Evolutionary conservation across 2,329 filamentous ascomycete species (phyloP).

Genomic region (Pseudocercospora pini-densiflorae): DNA sequence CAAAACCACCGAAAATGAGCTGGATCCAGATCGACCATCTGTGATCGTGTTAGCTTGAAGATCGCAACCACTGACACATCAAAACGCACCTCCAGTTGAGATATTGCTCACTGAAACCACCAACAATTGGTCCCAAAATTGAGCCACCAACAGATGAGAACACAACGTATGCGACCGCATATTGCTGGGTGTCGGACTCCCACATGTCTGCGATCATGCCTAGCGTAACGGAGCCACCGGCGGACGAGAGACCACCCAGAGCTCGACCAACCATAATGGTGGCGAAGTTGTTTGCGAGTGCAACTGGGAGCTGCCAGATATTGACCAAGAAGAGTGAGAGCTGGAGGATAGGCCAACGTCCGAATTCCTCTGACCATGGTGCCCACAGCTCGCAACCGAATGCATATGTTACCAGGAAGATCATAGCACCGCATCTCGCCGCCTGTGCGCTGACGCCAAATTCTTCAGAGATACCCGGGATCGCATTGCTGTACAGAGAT

Average conservation of each 20-base stretch:
- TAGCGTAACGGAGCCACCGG: conserved; percentile 68
- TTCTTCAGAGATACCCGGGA: conserved; percentile 51
- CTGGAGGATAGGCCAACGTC: conserved; percentile 58
- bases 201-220: conserved; percentile 71
- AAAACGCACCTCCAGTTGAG: conserved; percentile 62
- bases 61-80: background rate
- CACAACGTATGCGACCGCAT: conserved; percentile 65
- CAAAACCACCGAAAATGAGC: conserved; percentile 75
- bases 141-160: conserved; percentile 45
- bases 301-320: conserved; percentile 58
- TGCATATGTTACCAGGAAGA: conserved; percentile 58
- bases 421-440: conserved; percentile 53
- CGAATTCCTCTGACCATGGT: conserved; percentile 57
- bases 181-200: conserved; percentile 63
- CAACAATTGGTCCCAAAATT: conserved; percentile 44
- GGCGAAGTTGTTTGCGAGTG: conserved; percentile 50
- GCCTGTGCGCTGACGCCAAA: conserved; percentile 54
- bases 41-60: background rate
- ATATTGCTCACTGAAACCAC: conserved; percentile 42
- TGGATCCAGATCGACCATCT: conserved; percentile 86
- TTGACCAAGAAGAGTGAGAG: conserved; percentile 58
- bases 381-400: conserved; percentile 60
- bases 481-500: conserved; percentile 59
- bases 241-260: conserved; percentile 63
- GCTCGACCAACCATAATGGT: conserved; percentile 54